phyloP scores from a whole-genome alignment of 768 basidiomycete genomes.

The Pisolithus orientalis region DNA sequence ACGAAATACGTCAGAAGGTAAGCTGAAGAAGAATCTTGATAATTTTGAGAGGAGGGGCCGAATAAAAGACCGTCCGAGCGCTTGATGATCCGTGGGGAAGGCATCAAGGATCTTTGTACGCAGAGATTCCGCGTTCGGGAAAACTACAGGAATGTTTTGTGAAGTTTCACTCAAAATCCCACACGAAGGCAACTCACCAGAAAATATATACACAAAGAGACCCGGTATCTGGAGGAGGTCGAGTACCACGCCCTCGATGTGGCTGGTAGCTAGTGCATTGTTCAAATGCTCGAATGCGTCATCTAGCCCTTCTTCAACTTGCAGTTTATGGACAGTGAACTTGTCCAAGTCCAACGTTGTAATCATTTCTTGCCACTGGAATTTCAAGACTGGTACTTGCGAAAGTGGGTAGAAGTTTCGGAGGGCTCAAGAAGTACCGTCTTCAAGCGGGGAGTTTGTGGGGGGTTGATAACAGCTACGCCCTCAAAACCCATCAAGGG shows the following conservation, averaged over 20 bases:
- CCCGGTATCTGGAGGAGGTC: conserved; percentile 3
- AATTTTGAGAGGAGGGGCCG: conserved; percentile 12
- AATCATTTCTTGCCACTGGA: neutral
- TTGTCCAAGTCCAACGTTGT: neutral
- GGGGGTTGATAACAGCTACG: neutral
- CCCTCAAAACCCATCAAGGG: neutral
- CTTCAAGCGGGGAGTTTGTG: neutral
- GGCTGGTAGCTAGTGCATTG: neutral
- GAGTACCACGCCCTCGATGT: neutral
- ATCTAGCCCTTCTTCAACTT: neutral
- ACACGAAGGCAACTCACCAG: conserved; percentile 3
- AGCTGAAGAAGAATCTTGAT: conserved; percentile 14
- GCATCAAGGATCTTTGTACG: conserved; percentile 21
- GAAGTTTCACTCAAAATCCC: neutral
- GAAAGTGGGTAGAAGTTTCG: neutral
- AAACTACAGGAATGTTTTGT: neutral
- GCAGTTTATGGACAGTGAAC: neutral
- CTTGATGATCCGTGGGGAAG: conserved; percentile 22
- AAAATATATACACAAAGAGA: conserved; percentile 9
- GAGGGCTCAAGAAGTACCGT: neutral
- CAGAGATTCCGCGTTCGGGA: neutral
- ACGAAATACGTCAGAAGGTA: neutral
- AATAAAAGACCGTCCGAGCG: conserved; percentile 12
- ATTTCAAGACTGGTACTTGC: too few relatives aligned
- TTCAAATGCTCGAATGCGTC: neutral